Conservation (phyloP, 2,329 filamentous ascomycete genomes). For the Cercospora brassicicola region DNA sequence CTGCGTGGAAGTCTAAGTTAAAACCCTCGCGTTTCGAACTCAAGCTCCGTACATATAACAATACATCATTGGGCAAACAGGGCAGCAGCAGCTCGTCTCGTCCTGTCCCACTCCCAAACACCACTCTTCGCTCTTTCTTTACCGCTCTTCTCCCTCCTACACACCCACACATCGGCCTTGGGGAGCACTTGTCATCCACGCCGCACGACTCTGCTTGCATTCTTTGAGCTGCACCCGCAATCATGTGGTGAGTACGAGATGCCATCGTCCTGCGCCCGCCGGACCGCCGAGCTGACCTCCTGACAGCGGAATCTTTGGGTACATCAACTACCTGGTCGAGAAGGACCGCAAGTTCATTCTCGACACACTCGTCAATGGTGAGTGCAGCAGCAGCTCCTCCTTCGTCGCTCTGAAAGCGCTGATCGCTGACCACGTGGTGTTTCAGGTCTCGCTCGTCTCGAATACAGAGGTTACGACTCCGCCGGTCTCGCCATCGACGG, state of each 20-base stretch:
- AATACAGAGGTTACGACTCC: conserved; percentile 98
- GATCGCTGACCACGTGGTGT: conserved; percentile 33
- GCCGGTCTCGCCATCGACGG: conserved; percentile 94
- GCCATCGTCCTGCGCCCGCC: not conserved
- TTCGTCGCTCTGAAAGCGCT: not conserved
- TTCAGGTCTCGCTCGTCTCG: conserved; percentile 84
- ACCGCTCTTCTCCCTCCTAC: not conserved
- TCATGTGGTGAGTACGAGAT: conserved; percentile 13
- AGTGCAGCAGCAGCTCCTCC: conserved; percentile 41
- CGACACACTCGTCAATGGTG: conserved; percentile 93
- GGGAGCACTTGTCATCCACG: not conserved
- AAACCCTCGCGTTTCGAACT: conserved; percentile 1
- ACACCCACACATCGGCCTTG: not conserved
- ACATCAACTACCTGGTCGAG: conserved; percentile 99
- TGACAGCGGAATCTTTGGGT: conserved; percentile 78
- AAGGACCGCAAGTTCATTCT: conserved; percentile 97
- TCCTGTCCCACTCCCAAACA: not conserved
- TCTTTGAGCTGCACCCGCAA: conserved; percentile 11
- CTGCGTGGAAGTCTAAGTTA: not conserved
- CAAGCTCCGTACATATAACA: conserved; percentile 1
- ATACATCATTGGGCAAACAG: conserved; percentile 3
- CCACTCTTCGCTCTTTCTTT: conserved; percentile 1
- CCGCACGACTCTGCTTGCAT: conserved; percentile 12
- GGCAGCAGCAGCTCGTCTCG: conserved; percentile 3
- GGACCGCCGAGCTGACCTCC: not conserved